Conservation (phyloP, 495 filamentous ascomycete species). For the Hypomontagnella submonticulosa region DNA sequence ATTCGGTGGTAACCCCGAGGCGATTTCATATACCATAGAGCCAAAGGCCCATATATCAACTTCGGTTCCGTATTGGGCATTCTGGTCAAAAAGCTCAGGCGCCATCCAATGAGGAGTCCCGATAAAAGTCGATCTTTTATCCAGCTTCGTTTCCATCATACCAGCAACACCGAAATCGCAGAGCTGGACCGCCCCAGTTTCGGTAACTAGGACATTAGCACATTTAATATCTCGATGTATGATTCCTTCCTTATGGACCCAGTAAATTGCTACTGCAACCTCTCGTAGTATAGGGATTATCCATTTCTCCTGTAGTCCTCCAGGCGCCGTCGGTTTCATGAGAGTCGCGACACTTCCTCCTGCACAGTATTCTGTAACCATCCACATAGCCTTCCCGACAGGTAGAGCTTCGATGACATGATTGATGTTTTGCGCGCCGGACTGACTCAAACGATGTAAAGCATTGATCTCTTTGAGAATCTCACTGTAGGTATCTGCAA, state of each 20-base stretch:
- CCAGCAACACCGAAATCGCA: constrained; percentile 97
- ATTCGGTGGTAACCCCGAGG: constrained; percentile 85
- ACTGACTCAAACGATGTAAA: constrained; percentile 83
- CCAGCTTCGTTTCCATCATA: constrained; percentile 80
- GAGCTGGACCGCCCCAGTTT: constrained; percentile 86
- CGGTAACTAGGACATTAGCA: constrained; percentile 90
- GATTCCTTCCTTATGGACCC: constrained; percentile 89
- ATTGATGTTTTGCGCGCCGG: constrained; percentile 90
- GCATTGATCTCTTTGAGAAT: constrained; percentile 90
- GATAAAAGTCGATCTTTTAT: constrained; percentile 92
- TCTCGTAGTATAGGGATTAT: constrained; percentile 91
- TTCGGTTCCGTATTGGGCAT: constrained; percentile 69
- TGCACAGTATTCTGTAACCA: constrained; percentile 94
- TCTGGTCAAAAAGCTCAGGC: constrained; percentile 78
- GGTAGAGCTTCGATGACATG: constrained; percentile 87
- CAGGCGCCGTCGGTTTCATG: constrained; percentile 71
- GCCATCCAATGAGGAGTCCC: constrained; percentile 98
- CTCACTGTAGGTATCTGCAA: constrained; percentile 83
- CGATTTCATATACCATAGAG: constrained; percentile 90
- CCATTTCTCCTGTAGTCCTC: constrained; percentile 85
- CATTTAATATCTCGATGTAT: constrained; percentile 98
- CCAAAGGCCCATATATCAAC: constrained; percentile 98
- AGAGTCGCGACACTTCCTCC: constrained; percentile 95
- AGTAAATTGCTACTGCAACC: constrained; percentile 82
- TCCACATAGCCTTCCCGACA: constrained; percentile 90